Evolutionary conservation across 352 stramenopile species (phyloP), one percentile per base, ranked within the genome.

Genomic region (Phytophthora sojae): DNA sequence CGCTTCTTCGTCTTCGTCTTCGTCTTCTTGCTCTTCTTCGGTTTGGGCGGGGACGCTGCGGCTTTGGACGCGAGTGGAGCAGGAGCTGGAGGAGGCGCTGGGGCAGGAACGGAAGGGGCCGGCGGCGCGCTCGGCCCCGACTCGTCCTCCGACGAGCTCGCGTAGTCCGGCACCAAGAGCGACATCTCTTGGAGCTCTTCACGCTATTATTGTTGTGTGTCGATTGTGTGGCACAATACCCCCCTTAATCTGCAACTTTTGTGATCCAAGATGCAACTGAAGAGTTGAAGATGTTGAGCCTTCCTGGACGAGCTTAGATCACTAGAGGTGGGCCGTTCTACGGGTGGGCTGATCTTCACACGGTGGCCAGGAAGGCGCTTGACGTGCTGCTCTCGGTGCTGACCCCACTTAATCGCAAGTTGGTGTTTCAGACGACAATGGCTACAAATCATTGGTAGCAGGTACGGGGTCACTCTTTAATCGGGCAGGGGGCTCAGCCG

Each of bases 91-190:
- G 37, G 0, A 50, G 53, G n/a, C 29, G 35, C 3, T n/a, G 54
- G n/a, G 19, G 32, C 3, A 42, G 53, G 11, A 8, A 58, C 49
- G 7, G 35, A 42, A 42, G 35, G 35, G 8, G 35, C 35, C 19
- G 50, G 19, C 4, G 26, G 12, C 14, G n/a, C 32, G 6, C 19
- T 4, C 14, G 57, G 35, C 4, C 57, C 39, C 1, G 25, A 59
- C 17, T 90, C 82, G 45, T 88, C 80, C 47, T 86, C 79, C 1
- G 82, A 90, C 0, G 82, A 88, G 61, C 78, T 89, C 47, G 76
- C 77, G 74, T 90, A 90, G 70, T 90, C 82, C 49, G 67, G 67
- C n/a, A 88, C 68, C 19, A 89, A 54, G 25, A 88, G 69, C 63
- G 80, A 84, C 82, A 88, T 90, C 32, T 21, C 23, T 42, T 42